Conservation (phyloP, 2,329 filamentous ascomycete genomes). For the Chlorencoelia australis region DNA sequence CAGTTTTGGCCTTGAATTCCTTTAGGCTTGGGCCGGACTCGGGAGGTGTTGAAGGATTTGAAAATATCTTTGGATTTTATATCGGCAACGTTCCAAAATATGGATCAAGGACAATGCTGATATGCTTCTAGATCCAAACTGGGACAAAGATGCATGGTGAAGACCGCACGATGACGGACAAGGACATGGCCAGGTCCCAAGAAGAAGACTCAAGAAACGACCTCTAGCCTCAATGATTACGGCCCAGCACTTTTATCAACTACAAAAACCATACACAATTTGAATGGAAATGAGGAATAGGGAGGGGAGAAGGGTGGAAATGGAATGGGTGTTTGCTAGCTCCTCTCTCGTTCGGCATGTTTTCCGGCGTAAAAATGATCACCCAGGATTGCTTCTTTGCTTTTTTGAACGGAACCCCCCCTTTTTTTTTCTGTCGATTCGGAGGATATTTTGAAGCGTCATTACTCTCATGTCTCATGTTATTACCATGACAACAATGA, state of each 20-base stretch:
- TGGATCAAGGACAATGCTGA: constrained; percentile 2
- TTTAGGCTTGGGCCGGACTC: background rate
- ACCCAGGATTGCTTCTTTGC: background rate
- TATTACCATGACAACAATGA: too few species aligned
- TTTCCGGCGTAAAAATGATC: too few species aligned
- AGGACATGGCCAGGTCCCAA: constrained; percentile 25
- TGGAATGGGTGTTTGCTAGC: too few species aligned
- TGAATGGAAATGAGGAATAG: constrained; percentile 15
- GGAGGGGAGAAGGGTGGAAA: too few species aligned
- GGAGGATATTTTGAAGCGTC: too few species aligned
- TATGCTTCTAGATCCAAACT: constrained; percentile 57
- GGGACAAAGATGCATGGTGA: constrained; percentile 88
- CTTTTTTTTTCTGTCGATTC: too few species aligned
- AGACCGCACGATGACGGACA: constrained; percentile 11
- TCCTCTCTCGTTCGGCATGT: too few species aligned
- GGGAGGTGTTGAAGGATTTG: background rate
- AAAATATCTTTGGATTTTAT: too few species aligned
- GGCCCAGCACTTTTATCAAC: constrained; percentile 16
- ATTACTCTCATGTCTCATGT: too few species aligned
- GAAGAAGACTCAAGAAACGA: constrained; percentile 37
- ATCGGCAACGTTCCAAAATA: too few species aligned
- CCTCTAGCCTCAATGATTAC: constrained; percentile 23
- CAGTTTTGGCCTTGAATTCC: constrained; percentile 1
- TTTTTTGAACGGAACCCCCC: too few species aligned
- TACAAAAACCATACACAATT: constrained; percentile 19